Evolutionary conservation across 352 stramenopile genomes (phyloP).

Genomic region (Pythium guiyangense): DNA sequence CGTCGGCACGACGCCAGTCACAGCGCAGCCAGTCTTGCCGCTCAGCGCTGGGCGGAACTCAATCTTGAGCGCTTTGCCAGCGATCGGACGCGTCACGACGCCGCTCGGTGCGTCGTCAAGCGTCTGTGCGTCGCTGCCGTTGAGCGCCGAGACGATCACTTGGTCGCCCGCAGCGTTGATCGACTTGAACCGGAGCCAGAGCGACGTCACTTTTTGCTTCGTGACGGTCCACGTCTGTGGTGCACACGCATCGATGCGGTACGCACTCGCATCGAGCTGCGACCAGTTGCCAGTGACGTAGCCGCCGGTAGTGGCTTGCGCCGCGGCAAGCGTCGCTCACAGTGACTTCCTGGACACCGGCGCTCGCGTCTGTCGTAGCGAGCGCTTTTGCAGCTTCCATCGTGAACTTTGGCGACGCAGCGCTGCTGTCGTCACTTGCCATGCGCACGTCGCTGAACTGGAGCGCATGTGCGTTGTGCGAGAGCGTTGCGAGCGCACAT

Average conservation of each 20-base stretch:
- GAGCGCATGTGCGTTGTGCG: background rate
- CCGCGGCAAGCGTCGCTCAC: constrained; percentile 4
- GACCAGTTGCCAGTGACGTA: constrained; percentile 31
- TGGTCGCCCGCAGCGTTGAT: constrained; percentile 30
- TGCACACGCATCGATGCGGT: constrained; percentile 33
- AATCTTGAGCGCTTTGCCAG: constrained; percentile 29
- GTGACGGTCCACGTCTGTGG: constrained; percentile 45
- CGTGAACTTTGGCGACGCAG: constrained; percentile 3
- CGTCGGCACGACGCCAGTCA: constrained; percentile 13
- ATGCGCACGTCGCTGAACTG: constrained; percentile 10
- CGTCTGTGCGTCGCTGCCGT: constrained; percentile 23
- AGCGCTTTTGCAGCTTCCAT: constrained; percentile 6
- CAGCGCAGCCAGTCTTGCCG: constrained; percentile 12
- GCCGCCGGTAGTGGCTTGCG: constrained; percentile 25
- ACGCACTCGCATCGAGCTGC: constrained; percentile 23
- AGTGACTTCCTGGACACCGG: constrained; percentile 1
- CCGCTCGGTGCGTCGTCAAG: constrained; percentile 18
- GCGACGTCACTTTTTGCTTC: constrained; percentile 31
- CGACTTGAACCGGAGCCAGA: constrained; percentile 37
- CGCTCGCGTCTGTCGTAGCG: background rate
- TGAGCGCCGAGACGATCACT: constrained; percentile 30
- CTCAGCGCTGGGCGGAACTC: constrained; percentile 32
- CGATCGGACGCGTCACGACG: constrained; percentile 27
- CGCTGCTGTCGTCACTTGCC: background rate
- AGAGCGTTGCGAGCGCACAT: background rate